These are phyloP conservation scores for Metarhizium rileyi DNA, from an alignment of 2,329 filamentous ascomycete genomes.

Conservation along the genomic window DNA sequence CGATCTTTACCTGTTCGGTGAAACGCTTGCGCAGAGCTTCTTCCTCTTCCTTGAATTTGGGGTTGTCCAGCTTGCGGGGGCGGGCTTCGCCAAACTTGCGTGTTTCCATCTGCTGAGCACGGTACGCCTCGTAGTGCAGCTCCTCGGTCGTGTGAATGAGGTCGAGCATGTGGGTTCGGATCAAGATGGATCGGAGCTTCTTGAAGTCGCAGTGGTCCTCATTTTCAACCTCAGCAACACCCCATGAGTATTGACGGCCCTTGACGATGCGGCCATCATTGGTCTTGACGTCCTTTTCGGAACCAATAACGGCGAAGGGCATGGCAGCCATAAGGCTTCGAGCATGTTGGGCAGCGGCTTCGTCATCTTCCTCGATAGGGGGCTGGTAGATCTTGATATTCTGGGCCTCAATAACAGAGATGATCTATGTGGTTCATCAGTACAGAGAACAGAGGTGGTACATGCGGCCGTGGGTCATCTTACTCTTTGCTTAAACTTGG, in stretches of 20 bases:
- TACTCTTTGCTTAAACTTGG: constrained; percentile 92
- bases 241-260: constrained; percentile 98
- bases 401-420: constrained; percentile 91
- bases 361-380: constrained; percentile 95
- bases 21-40: constrained; percentile 97
- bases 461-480: constrained; percentile 20
- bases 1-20: constrained; percentile 99
- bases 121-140: constrained; percentile 98
- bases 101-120: constrained; percentile 99
- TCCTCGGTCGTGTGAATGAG: constrained; percentile 99
- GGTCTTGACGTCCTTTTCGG: constrained; percentile 98
- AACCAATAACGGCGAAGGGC: constrained; percentile 98
- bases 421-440: constrained; percentile 53
- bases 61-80: constrained; percentile 97
- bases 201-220: constrained; percentile 99
- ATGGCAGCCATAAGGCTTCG: constrained; percentile 91
- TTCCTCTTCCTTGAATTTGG: constrained; percentile 99
- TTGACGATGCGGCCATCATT: constrained; percentile 94
- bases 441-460: constrained; percentile 1
- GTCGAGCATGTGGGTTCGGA: constrained; percentile 99
- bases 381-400: constrained; percentile 99
- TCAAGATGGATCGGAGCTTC: constrained; percentile 97
- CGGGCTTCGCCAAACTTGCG: constrained; percentile 97
- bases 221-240: constrained; percentile 98
- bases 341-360: constrained; percentile 89